Evolutionary conservation across 202 grass and related monocot genomes (phyloP).

Genomic region (Cymbopogon flexuosus): DNA sequence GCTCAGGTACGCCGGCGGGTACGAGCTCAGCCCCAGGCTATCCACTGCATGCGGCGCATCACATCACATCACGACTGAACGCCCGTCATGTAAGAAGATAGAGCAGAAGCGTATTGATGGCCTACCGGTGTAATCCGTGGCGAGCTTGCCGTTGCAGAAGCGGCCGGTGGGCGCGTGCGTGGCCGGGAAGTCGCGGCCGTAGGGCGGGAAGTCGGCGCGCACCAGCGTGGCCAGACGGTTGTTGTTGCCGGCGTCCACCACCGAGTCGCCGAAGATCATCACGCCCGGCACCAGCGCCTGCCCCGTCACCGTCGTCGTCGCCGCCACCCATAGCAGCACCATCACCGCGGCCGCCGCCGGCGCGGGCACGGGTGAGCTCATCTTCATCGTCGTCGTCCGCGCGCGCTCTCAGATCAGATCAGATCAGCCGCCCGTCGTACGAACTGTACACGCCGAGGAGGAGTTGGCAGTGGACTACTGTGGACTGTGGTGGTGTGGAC

Average conservation of each 20-base stretch:
- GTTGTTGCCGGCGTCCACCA: constrained; percentile 92
- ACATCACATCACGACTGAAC: too few species aligned
- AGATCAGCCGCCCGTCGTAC: background rate
- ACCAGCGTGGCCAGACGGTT: constrained; percentile 80
- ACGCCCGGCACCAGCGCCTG: constrained; percentile 83
- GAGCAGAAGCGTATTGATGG: too few species aligned
- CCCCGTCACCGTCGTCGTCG: background rate
- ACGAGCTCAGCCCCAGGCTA: constrained; percentile 55
- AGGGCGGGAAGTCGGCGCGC: constrained; percentile 87
- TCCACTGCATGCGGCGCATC: constrained; percentile 37
- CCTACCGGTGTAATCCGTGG: constrained; percentile 74
- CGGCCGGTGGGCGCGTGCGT: constrained; percentile 66
- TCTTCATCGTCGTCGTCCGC: background rate
- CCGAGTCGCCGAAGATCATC: constrained; percentile 90
- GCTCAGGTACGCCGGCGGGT: constrained; percentile 80
- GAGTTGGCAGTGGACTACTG: background rate
- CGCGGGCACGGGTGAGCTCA: background rate
- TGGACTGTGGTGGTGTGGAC: background rate
- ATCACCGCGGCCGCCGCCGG: background rate
- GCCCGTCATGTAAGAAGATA: too few species aligned
- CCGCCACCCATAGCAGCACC: background rate
- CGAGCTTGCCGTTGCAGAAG: constrained; percentile 96
- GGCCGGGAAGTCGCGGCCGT: constrained; percentile 68
- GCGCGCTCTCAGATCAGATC: too few species aligned
- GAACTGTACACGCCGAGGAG: background rate